Base-by-base conservation (phyloP, 441 rosid species). In the Omphalea diandra region DNA sequence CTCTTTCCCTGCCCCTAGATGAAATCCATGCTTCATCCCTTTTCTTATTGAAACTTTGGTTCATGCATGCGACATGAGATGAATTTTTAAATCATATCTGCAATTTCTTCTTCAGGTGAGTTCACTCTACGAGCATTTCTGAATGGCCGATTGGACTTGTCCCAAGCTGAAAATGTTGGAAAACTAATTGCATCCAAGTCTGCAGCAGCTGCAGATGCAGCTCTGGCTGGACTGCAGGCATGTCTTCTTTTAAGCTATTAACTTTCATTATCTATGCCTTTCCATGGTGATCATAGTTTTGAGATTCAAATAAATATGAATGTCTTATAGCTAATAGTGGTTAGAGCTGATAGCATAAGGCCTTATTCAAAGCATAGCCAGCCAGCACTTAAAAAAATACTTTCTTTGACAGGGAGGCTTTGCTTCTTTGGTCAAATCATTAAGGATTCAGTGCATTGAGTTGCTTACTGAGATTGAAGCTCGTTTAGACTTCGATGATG, bases 51-150 rank as follows among this genome's bases (percentile, higher is more conserved):
- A 2, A 31, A 11, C n/a, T n/a, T n/a, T 35, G 40, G 49, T 40
- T 15, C 33, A 12, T 59, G 7, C 31, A 8, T 8, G 10, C 26
- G 9, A 2, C 20, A 31, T 57, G 50, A 57, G 41, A 43, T 24
- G 35, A 22, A 35, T 5, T 43, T 8, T 26, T 56, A 4, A 55
- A 65, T 27, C 4, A 0, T 36, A 11, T 24, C 3, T 26, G 22
- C n/a, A 15, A 12, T 31, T 71, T 68, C 20, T 36, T 67, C 58
- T 47, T 49, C 70, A 94, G 98, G 98, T 12, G 98, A 94, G 80
- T 94, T 94, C 71, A 94, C 98, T 68, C 92, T 94, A 24, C 98
- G 98, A 20, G 97, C 98, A 3, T 94, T 90, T 80, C 82, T 94
- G 4, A 91, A 94, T 81, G 98, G 98, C 67, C 98, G 98, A 7